Percentiles rank a stretch among this genome's conserved stretches.
Conservation (phyloP, 495 filamentous ascomycete genomes). For the Gamarada debralockiae region DNA sequence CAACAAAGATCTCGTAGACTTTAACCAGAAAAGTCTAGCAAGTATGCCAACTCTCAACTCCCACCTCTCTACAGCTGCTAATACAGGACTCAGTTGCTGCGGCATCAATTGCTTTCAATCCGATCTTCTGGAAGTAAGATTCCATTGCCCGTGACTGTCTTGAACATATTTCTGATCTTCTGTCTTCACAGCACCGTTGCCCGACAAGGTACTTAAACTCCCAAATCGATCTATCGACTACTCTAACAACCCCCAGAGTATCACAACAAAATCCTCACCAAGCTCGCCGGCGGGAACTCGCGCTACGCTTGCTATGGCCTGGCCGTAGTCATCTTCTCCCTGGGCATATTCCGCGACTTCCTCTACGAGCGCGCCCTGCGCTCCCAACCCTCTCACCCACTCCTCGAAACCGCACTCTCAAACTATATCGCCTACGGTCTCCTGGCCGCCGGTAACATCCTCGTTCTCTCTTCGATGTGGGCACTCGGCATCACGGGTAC, state of each 20-base stretch:
- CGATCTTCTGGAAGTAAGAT: slow-evolving; percentile 75
- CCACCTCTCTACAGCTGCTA: not conserved
- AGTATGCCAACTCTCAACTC: slow-evolving; percentile 37
- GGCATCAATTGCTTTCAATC: slow-evolving; percentile 68
- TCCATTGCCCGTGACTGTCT: not conserved
- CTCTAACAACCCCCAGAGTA: slow-evolving; percentile 63
- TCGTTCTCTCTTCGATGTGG: slow-evolving; percentile 87
- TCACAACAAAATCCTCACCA: slow-evolving; percentile 81
- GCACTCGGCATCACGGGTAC: slow-evolving; percentile 94
- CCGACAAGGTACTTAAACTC: slow-evolving; percentile 52
- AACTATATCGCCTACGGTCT: slow-evolving; percentile 61
- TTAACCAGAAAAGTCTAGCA: slow-evolving; percentile 60
- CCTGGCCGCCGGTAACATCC: slow-evolving; percentile 70
- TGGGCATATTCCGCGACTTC: slow-evolving; percentile 83
- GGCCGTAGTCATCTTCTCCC: slow-evolving; percentile 80
- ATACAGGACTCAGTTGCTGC: slow-evolving; percentile 52
- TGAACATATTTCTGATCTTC: not conserved
- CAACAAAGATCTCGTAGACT: slow-evolving; percentile 51
- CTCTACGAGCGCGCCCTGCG: slow-evolving; percentile 70
- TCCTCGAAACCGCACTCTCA: slow-evolving; percentile 47
- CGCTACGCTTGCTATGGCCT: slow-evolving; percentile 87
- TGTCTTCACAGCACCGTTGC: slow-evolving; percentile 51
- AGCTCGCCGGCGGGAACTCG: slow-evolving; percentile 76
- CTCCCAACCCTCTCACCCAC: slow-evolving; percentile 70
- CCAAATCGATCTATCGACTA: slow-evolving; percentile 1